phyloP scores from a whole-genome alignment of 768 basidiomycete genomes.

The Russula virescens region DNA sequence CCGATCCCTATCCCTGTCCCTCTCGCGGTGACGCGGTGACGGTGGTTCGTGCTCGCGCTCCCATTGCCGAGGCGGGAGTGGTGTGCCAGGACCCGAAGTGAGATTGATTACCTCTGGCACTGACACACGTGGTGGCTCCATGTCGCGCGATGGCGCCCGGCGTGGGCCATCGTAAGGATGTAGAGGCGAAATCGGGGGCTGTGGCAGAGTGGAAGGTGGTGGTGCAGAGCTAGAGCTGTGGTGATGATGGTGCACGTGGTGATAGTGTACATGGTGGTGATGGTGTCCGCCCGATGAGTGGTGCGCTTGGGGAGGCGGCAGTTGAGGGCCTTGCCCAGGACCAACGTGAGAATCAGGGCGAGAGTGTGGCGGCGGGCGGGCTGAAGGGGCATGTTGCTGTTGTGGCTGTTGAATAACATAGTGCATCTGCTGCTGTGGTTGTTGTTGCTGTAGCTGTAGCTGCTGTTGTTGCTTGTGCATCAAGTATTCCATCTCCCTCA shows the following conservation, averaged over 20 bases:
- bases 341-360: constrained; percentile 21
- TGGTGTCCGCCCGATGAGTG: constrained; percentile 20
- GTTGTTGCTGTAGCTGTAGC: constrained; percentile 23
- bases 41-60: constrained; percentile 23
- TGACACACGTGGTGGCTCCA: constrained; percentile 13
- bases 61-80: constrained; percentile 15
- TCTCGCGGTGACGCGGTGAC: constrained; percentile 17
- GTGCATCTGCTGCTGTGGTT: constrained; percentile 4
- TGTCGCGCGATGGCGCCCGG: constrained; percentile 13
- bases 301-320: constrained; percentile 21
- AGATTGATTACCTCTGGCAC: constrained; percentile 21
- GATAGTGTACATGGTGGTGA: constrained; percentile 33
- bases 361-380: constrained; percentile 12
- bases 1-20: constrained; percentile 19
- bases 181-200: constrained; percentile 24
- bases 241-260: constrained; percentile 33
- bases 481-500: constrained; percentile 26
- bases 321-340: constrained; percentile 17
- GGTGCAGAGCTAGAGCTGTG: constrained; percentile 25
- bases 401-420: constrained; percentile 23
- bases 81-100: neutral
- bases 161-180: constrained; percentile 19
- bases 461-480: constrained; percentile 20
- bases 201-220: constrained; percentile 14
- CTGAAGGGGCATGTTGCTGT: constrained; percentile 12